These are phyloP conservation scores for Corylus americana DNA, from an alignment of 306 rosid species.

Conservation along the genomic window DNA sequence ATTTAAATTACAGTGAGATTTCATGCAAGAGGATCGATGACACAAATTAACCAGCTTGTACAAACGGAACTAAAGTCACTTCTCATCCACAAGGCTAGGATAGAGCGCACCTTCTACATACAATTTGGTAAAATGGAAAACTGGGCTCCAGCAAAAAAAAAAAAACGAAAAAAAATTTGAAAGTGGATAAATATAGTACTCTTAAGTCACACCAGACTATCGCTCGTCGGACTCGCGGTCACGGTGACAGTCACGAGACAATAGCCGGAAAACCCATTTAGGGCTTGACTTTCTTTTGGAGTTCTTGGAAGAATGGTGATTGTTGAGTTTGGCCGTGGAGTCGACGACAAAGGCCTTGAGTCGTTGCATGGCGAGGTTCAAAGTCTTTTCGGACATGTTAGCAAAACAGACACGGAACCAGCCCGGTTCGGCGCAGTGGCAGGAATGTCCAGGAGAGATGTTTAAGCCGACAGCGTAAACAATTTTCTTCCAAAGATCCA, in stretches of 20 bases:
- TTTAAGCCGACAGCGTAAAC: slow-evolving; percentile 63
- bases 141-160: slow-evolving; percentile 21
- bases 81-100: slow-evolving; percentile 50
- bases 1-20: slow-evolving; percentile 12
- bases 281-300: slow-evolving; percentile 48
- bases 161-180: slow-evolving; percentile 16
- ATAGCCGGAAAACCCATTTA: slow-evolving; percentile 82
- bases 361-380: slow-evolving; percentile 64
- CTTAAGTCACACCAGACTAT: slow-evolving; percentile 39
- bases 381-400: slow-evolving; percentile 65
- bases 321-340: slow-evolving; percentile 14
- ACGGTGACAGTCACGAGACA: slow-evolving; percentile 50
- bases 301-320: slow-evolving; percentile 18
- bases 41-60: slow-evolving; percentile 9
- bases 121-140: background rate
- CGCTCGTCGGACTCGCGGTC: slow-evolving; percentile 52
- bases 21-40: slow-evolving; percentile 16
- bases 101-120: slow-evolving; percentile 52
- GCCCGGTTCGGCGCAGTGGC: slow-evolving; percentile 83
- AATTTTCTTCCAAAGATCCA: slow-evolving; percentile 81
- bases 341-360: slow-evolving; percentile 50
- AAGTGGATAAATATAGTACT: background rate
- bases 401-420: slow-evolving; percentile 89
- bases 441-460: slow-evolving; percentile 78
- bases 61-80: slow-evolving; percentile 42